Base-by-base conservation (phyloP, 73 alveolate species). In the Stentor roeselii region DNA sequence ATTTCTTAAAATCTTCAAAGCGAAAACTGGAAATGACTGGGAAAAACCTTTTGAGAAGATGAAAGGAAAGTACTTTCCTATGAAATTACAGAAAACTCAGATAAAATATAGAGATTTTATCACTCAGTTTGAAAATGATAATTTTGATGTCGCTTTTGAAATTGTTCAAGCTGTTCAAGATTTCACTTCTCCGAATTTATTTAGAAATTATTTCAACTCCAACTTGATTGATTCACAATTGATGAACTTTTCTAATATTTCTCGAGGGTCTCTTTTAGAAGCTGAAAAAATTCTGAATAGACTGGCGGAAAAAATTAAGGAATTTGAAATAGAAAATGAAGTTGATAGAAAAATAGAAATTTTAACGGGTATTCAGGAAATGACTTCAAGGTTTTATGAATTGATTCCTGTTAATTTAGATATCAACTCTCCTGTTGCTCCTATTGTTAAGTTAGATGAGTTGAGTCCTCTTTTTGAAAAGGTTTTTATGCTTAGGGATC, bases 1-100 rank as follows among this genome's bases (percentile, higher is more conserved):
- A 85, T 96, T 92, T 87, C 86, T 90, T 39, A 96, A 93, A 84
- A 80, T 96, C 77, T 96, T 94, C 86, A 86, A 83, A 61, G 82
- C 94, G 11, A 96, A 96, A 84, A 77, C 98, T 58, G 96, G 96
- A 74, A 94, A 94, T 85, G 94, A 95, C 50, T 96, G 98, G 98
- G 87, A 90, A 39, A 88, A 87, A 27, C 74, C 86, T 59, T 78
- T 86, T 60, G 75, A 77, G 36, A 89, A 85, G 87, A 59, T 42
- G 42, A 78, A 41, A 50, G 82, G 86, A 37, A 86, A 86, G 74
- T 86, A 83, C 87, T n/a, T 75, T 50, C 50, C 75, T 4, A 85
- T 75, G 83, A 60, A 82, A 14, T 35, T 75, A 35, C 60, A 41
- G 41, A 76, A 78, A 42, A 88, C 58, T 6, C 50, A 85, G 3